Conservation (phyloP, 2,329 filamentous ascomycete genomes). For the Sarocladiaceae sp. region DNA sequence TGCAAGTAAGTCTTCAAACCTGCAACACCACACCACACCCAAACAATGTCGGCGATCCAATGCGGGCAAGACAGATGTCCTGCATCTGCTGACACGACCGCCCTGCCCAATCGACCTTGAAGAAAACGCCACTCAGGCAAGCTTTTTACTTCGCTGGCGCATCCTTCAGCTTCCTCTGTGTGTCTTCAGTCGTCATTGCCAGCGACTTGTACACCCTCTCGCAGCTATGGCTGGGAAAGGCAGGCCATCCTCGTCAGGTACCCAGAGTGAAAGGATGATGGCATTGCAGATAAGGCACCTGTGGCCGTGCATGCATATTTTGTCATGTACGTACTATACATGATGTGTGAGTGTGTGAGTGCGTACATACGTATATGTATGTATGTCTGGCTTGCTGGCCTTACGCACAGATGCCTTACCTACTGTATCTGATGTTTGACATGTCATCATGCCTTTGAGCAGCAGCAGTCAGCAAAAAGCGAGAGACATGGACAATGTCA, state of each 20-base stretch:
- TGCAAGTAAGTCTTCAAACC: too few species aligned
- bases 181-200: too few species aligned
- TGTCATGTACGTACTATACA: not conserved
- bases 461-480: too few species aligned
- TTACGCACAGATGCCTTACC: conserved; percentile 7
- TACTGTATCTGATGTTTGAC: not conserved
- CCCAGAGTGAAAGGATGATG: not conserved
- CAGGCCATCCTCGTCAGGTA: conserved; percentile 3
- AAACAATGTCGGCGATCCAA: not conserved
- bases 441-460: not conserved
- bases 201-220: too few species aligned
- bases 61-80: conserved; percentile 5
- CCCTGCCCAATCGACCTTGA: not conserved
- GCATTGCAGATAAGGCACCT: conserved; percentile 3
- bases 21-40: not conserved
- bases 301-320: not conserved
- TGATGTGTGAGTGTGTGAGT: too few species aligned
- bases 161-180: not conserved
- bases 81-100: conserved; percentile 1
- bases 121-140: not conserved
- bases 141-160: not conserved
- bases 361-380: not conserved
- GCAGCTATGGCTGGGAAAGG: too few species aligned
- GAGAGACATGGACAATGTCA: too few species aligned
- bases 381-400: conserved; percentile 2